Conservation (phyloP, 208 protist genomes). For the Leishmania turanica region DNA sequence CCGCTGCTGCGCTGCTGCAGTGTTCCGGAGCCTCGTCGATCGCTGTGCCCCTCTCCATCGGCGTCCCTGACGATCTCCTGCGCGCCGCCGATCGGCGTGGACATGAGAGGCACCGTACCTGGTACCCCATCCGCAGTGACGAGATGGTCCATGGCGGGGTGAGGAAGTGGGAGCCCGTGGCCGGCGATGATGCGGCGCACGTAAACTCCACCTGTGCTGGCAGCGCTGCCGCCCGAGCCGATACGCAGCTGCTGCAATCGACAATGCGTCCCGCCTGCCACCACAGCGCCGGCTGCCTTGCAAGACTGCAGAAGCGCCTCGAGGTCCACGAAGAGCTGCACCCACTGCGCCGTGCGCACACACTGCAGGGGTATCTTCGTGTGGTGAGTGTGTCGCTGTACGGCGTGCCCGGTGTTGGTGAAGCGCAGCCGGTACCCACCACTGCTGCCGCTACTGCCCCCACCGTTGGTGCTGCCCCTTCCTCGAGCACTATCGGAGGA, state of each 20-base stretch:
- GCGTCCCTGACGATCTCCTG: not conserved
- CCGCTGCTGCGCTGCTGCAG: not conserved
- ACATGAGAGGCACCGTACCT: not conserved
- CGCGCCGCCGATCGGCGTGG: no score
- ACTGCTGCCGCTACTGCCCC: not conserved
- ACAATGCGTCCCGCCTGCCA: not conserved
- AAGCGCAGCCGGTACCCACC: constrained; percentile 41
- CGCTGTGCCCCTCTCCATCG: not conserved
- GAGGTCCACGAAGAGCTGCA: constrained; percentile 69
- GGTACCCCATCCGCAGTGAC: constrained; percentile 2
- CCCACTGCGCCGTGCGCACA: constrained; percentile 54
- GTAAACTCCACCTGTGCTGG: constrained; percentile 35
- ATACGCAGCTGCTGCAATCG: constrained; percentile 44
- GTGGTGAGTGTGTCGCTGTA: constrained; percentile 58
- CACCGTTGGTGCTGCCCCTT: not conserved
- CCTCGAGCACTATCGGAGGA: not conserved
- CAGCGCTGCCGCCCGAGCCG: not conserved
- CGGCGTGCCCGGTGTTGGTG: constrained; percentile 34
- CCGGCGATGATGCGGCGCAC: constrained; percentile 72
- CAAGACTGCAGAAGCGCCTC: constrained; percentile 39
- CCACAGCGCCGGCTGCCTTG: not conserved
- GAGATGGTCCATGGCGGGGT: constrained; percentile 17
- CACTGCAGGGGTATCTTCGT: constrained; percentile 62
- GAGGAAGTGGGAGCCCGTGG: constrained; percentile 34
- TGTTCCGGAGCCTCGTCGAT: not conserved